Base-by-base conservation (phyloP, 2,329 filamentous ascomycete genomes). In the Alternaria triticimaculans region DNA sequence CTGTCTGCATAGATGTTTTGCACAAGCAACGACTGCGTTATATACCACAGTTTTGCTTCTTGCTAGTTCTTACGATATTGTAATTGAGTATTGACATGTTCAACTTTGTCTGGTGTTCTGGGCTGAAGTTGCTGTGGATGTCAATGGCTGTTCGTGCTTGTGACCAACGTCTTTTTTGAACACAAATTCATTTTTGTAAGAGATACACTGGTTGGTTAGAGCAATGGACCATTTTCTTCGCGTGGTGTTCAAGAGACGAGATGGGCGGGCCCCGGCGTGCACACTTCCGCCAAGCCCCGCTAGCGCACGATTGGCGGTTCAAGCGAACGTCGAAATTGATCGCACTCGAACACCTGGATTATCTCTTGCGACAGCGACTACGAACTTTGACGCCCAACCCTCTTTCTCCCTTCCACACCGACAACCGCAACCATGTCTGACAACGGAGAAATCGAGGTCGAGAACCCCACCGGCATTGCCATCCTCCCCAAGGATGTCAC, bases 401-500 rank as follows among this genome's bases (percentile, higher is more conserved):
- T 67, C 70, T 63, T 64, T 66, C 67, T 65, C 71, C 65, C 44
- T 60, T 65, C 62, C 54, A 67, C 63, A 67, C 67, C 68, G 68
- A 69, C 69, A 72, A 71, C 67, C 70, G 75, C 76, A 75, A 80
- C 67, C 80, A 97, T 97, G 94, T 97, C 94, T 91, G 94, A 97
- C 61, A 63, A 63, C 87, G 93, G 91, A 87, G 94, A 97, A 88
- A 91, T 97, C 85, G 93, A 97, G 88, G 91, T 96, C 85, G 91
- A 93, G 84, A 89, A 86, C 87, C 87, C 89, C 81, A 86, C 87
- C 82, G 87, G 88, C 85, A 92, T 89, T 86, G 86, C 89, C 82
- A 89, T 94, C 83, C 92, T 97, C 76, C 94, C 95, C 85, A 97
- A 96, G 90, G 94, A 97, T 76, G 91, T 97, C 82, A 87, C 89